A percentile compares a stretch with the other conserved stretches of the same genome.
Evolutionary conservation across 805 yeast species (phyloP).

Genomic region (Kazachstania taianensis): DNA sequence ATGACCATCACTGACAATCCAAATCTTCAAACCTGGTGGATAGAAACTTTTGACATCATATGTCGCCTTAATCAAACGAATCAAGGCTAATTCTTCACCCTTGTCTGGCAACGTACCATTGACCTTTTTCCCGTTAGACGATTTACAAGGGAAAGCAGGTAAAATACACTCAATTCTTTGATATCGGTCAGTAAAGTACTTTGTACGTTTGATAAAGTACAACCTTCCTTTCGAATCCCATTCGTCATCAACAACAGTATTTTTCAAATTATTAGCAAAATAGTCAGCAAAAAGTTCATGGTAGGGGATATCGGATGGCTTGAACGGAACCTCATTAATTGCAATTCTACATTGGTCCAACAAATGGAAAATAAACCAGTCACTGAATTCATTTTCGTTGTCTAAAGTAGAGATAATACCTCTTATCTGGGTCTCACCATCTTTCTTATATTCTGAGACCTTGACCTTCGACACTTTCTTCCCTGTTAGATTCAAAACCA

Average conservation of each 20-base stretch:
- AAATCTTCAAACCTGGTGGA: constrained; percentile 45
- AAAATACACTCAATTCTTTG: constrained; percentile 44
- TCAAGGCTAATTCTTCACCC: constrained; percentile 39
- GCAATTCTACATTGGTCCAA: constrained; percentile 29
- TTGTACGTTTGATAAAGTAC: constrained; percentile 34
- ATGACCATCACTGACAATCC: constrained; percentile 56
- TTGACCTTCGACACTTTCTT: constrained; percentile 18
- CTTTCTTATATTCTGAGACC: constrained; percentile 26
- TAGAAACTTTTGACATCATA: constrained; percentile 32
- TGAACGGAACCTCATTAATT: constrained; percentile 13
- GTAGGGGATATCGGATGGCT: constrained; percentile 8
- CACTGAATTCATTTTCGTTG: constrained; percentile 24
- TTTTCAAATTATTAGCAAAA: constrained; percentile 40
- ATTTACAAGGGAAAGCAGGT: constrained; percentile 59
- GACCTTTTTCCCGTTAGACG: constrained; percentile 47
- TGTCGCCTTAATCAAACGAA: constrained; percentile 30
- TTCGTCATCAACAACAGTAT: constrained; percentile 37
- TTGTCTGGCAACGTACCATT: constrained; percentile 41
- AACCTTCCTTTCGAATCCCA: constrained; percentile 41
- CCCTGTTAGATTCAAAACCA: constrained; percentile 15
- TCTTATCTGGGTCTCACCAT: constrained; percentile 28
- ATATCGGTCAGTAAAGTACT: constrained; percentile 40
- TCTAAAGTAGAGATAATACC: constrained; percentile 30
- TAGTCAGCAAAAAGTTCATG: constrained; percentile 31
- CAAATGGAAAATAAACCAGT: constrained; percentile 33